Evolutionary conservation across 176 grass and related monocot species (phyloP).

Genomic region (Lolium rigidum): DNA sequence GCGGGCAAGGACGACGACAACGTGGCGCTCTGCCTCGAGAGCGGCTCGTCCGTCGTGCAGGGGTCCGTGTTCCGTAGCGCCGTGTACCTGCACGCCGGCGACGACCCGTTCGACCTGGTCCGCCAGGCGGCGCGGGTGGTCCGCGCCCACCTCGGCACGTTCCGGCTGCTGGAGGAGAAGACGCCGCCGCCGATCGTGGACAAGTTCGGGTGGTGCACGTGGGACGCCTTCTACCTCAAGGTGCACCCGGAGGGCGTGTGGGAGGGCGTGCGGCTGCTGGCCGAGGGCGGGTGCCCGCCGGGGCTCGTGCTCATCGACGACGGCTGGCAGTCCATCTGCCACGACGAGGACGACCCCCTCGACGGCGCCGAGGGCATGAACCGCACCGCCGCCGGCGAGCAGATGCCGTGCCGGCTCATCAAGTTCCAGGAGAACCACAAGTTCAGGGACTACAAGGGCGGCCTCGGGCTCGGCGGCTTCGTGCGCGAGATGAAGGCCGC

Average conservation of each 20-base stretch:
- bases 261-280: slow-evolving; percentile 76
- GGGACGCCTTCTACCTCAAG: slow-evolving; percentile 96
- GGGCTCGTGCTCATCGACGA: slow-evolving; percentile 93
- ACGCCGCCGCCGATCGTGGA: slow-evolving; percentile 78
- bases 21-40: slow-evolving; percentile 76
- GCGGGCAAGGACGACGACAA: slow-evolving; percentile 47
- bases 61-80: slow-evolving; percentile 49
- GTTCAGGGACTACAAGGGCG: slow-evolving; percentile 75
- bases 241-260: slow-evolving; percentile 78
- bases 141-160: slow-evolving; percentile 68
- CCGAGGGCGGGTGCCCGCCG: slow-evolving; percentile 86
- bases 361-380: slow-evolving; percentile 69
- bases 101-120: slow-evolving; percentile 74
- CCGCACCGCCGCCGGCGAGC: slow-evolving; percentile 82
- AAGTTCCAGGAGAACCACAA: slow-evolving; percentile 94
- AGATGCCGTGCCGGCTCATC: slow-evolving; percentile 96
- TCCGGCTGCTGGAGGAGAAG: slow-evolving; percentile 84
- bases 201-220: slow-evolving; percentile 98
- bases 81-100: slow-evolving; percentile 79
- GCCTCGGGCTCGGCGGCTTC: slow-evolving; percentile 82
- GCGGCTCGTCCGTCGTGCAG: slow-evolving; percentile 61
- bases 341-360: slow-evolving; percentile 70
- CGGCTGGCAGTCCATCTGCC: slow-evolving; percentile 96
- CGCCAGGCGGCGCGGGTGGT: slow-evolving; percentile 56
- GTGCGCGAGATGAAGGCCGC: slow-evolving; percentile 72